Conservation (phyloP, 1,139 yeast genomes). For the Protomyces macrosporus region DNA sequence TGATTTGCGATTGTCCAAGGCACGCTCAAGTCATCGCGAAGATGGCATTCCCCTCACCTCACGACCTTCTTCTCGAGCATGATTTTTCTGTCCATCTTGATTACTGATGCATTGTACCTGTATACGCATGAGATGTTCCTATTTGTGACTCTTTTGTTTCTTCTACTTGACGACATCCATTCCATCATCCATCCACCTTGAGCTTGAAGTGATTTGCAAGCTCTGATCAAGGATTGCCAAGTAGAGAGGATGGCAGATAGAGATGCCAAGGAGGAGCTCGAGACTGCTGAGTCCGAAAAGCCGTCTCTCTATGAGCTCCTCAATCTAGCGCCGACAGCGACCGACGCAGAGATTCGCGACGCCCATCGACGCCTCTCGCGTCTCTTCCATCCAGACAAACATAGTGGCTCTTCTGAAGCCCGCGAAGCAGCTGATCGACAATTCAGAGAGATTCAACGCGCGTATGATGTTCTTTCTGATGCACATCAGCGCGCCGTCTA, state of each 20-base stretch:
- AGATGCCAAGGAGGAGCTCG: background rate
- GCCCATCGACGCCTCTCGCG: conserved; percentile 25
- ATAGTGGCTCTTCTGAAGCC: background rate
- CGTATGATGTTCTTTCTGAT: conserved; percentile 66
- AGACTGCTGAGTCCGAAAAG: background rate
- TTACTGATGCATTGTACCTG: too few species aligned
- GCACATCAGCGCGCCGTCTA: conserved; percentile 52
- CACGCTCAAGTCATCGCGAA: background rate
- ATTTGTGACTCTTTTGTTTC: too few species aligned
- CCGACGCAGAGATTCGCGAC: conserved; percentile 25
- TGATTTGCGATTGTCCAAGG: background rate
- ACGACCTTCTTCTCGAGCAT: background rate
- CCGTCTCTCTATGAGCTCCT: conserved; percentile 5
- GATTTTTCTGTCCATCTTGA: background rate
- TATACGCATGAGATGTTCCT: too few species aligned
- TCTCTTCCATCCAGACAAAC: conserved; percentile 29
- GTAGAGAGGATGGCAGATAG: too few species aligned
- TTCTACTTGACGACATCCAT: too few species aligned
- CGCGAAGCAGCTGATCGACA: conserved; percentile 14
- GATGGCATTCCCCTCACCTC: background rate
- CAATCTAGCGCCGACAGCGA: conserved; percentile 8
- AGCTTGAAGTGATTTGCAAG: too few species aligned
- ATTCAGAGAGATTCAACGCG: conserved; percentile 36
- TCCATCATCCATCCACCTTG: too few species aligned
- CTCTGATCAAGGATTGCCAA: too few species aligned